phyloP scores from a whole-genome alignment of 352 stramenopile species.

The Pythium biforme region DNA sequence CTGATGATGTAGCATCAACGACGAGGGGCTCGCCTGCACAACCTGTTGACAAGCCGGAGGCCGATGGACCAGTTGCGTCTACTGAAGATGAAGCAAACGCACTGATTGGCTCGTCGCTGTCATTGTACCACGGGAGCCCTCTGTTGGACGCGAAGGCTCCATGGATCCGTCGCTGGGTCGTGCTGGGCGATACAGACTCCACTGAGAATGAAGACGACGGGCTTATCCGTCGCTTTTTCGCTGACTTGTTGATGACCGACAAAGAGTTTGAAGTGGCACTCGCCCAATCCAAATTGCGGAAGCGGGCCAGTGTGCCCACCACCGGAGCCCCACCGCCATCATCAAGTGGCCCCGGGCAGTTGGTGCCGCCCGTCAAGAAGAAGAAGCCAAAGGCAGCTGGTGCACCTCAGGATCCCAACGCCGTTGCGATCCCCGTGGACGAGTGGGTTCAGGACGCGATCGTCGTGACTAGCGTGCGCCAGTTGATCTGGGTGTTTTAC shows the following conservation, averaged over 20 bases:
- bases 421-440: neutral
- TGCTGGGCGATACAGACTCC: neutral
- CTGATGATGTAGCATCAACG: neutral
- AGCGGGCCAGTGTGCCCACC: constrained; percentile 38
- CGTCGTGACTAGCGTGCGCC: constrained; percentile 17
- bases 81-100: too few relatives aligned
- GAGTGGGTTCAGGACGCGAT: constrained; percentile 14
- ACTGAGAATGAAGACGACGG: constrained; percentile 20
- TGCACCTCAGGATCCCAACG: neutral
- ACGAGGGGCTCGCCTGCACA: neutral
- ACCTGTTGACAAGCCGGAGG: neutral
- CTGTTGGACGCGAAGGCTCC: neutral
- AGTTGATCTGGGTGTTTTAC: constrained; percentile 56
- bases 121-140: neutral
- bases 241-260: constrained; percentile 37
- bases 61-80: neutral
- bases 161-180: constrained; percentile 7
- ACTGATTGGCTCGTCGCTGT: too few relatives aligned
- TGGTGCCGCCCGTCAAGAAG: constrained; percentile 6
- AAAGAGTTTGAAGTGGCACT: constrained; percentile 30
- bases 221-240: constrained; percentile 31
- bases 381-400: constrained; percentile 8
- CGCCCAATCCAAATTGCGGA: constrained; percentile 36
- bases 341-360: neutral
- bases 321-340: constrained; percentile 25